Evolutionary conservation across 2,329 filamentous ascomycete species (phyloP).

Genomic region (Colletotrichum neosansevieriae): DNA sequence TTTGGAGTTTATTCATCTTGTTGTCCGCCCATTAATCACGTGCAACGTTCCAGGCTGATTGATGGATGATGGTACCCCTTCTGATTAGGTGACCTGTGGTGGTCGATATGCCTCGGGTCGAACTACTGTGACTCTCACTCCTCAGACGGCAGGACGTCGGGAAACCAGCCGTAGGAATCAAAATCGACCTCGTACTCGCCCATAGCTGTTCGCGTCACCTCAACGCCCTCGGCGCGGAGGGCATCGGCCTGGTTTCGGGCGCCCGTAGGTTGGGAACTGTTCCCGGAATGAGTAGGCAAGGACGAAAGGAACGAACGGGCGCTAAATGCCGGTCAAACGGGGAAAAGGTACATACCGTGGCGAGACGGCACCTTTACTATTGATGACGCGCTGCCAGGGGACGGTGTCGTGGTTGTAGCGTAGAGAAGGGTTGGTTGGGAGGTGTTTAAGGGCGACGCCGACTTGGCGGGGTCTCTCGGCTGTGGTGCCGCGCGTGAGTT

Average conservation of each 20-base stretch:
- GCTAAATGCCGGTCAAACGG: background rate
- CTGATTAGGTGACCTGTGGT: too few species aligned
- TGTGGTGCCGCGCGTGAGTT: slow-evolving; percentile 46
- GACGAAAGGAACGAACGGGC: background rate
- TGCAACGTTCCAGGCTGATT: too few species aligned
- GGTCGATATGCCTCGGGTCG: too few species aligned
- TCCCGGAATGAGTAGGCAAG: background rate
- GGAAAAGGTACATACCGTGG: slow-evolving; percentile 68
- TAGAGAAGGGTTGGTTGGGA: slow-evolving; percentile 66
- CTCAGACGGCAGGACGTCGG: slow-evolving; percentile 60
- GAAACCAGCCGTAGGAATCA: slow-evolving; percentile 68
- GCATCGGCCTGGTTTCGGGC: slow-evolving; percentile 63
- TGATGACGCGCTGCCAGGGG: slow-evolving; percentile 95
- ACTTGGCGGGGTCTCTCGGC: slow-evolving; percentile 85
- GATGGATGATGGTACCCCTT: too few species aligned
- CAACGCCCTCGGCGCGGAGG: slow-evolving; percentile 64
- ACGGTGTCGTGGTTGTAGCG: slow-evolving; percentile 82
- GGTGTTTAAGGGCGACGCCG: slow-evolving; percentile 88
- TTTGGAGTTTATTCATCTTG: slow-evolving; percentile 5
- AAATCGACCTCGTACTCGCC: slow-evolving; percentile 67
- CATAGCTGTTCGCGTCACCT: slow-evolving; percentile 60
- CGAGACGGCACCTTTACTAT: slow-evolving; percentile 86
- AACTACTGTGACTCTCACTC: slow-evolving; percentile 41
- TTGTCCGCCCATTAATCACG: background rate
- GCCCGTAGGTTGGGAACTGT: slow-evolving; percentile 62